A percentile compares a stretch with the other conserved stretches of the same genome.
Evolutionary conservation across 305 asterid genomes (phyloP).

Genomic region (Fraxinus velutina): DNA sequence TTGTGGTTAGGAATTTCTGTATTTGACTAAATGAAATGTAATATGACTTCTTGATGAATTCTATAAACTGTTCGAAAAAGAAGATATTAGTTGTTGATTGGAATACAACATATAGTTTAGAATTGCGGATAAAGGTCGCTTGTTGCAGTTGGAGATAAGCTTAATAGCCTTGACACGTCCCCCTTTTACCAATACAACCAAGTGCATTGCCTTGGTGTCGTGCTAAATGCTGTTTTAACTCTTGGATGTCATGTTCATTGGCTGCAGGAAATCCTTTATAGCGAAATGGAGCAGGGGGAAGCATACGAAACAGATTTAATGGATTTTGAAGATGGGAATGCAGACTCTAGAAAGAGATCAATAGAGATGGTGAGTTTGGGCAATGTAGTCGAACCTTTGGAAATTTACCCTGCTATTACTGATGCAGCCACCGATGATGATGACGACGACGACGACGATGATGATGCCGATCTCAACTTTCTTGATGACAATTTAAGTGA

Average conservation of each 20-base stretch:
- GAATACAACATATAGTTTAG: not conserved
- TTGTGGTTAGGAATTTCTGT: not conserved
- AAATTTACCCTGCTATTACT: constrained; percentile 33
- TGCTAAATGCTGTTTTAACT: not conserved
- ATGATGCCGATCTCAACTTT: constrained; percentile 49
- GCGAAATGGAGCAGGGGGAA: constrained; percentile 65
- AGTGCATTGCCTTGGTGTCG: not conserved
- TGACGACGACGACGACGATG: constrained; percentile 40
- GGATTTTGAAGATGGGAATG: constrained; percentile 56
- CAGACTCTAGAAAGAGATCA: constrained; percentile 47
- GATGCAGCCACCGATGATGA: constrained; percentile 51
- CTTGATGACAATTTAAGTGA: constrained; percentile 64
- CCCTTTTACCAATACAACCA: not conserved
- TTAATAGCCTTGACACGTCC: not conserved
- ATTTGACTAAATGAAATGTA: not conserved
- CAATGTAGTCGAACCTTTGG: constrained; percentile 54
- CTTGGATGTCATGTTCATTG: not conserved
- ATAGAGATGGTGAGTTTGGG: constrained; percentile 48
- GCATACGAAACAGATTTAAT: constrained; percentile 56
- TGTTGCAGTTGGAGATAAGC: not conserved
- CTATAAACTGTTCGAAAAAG: not conserved
- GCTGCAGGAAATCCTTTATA: constrained; percentile 59
- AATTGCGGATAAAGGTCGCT: not conserved
- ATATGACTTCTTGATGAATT: not conserved
- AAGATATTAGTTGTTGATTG: not conserved